phyloP scores from a whole-genome alignment of 306 rosid species.

The Vicia faba region DNA sequence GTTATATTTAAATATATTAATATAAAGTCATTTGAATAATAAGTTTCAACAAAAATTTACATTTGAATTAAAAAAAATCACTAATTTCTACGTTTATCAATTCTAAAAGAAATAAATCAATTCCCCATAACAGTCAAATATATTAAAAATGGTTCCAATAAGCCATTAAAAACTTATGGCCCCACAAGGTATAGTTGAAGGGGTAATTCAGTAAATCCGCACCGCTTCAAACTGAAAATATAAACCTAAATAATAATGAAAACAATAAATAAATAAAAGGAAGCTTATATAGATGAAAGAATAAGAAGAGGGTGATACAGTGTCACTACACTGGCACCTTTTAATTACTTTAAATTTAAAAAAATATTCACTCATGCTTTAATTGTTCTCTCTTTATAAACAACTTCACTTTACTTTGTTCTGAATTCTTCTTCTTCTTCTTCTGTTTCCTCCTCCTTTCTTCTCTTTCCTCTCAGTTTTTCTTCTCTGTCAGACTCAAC shows the following conservation, averaged over 20 bases:
- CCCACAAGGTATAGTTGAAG: not conserved
- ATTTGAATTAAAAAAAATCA: too few relatives aligned
- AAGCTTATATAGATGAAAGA: constrained; percentile 34
- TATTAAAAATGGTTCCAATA: not conserved
- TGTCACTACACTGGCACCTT: constrained; percentile 11
- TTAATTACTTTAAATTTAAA: constrained; percentile 2
- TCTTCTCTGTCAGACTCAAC: constrained; percentile 38
- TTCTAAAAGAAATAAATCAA: too few relatives aligned
- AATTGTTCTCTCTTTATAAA: constrained; percentile 52
- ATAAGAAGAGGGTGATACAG: constrained; percentile 20
- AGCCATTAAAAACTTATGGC: not conserved
- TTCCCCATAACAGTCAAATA: not conserved
- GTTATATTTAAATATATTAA: too few relatives aligned
- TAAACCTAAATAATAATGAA: not conserved
- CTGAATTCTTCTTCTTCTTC: constrained; percentile 39
- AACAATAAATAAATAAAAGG: not conserved
- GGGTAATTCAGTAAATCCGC: constrained; percentile 31
- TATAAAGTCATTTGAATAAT: too few relatives aligned
- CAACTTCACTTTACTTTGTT: constrained; percentile 51
- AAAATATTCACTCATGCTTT: constrained; percentile 38
- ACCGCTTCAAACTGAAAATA: constrained; percentile 1
- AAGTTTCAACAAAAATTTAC: too few relatives aligned
- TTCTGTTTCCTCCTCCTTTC: not conserved
- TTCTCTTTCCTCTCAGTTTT: constrained; percentile 3
- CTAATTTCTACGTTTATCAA: too few relatives aligned